A percentile compares a stretch with the other conserved stretches of the same genome.
These are phyloP conservation scores for Rhytidhysteron rufulum DNA, from an alignment of 2,329 filamentous ascomycete species.

Conservation along the genomic window DNA sequence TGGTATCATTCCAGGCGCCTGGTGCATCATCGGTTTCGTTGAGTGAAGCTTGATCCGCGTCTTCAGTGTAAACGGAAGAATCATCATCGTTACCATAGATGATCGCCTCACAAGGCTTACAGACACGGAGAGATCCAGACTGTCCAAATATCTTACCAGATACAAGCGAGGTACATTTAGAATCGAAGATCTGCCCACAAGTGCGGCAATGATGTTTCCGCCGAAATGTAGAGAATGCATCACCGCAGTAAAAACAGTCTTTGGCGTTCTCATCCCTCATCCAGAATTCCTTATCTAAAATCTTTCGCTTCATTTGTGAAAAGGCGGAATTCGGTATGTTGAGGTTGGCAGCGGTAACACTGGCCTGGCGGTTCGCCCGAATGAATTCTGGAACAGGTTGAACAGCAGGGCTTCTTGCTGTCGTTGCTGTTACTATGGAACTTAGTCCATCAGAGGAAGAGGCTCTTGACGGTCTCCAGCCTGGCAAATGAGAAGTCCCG, in stretches of 20 bases:
- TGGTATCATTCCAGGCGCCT: constrained; percentile 16
- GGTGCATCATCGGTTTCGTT: constrained; percentile 30
- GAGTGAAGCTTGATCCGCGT: constrained; percentile 64
- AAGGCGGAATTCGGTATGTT: constrained; percentile 38
- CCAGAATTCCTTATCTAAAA: constrained; percentile 95
- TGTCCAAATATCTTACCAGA: constrained; percentile 85
- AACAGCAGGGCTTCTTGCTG: constrained; percentile 26
- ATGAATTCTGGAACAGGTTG: constrained; percentile 29
- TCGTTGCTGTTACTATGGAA: constrained; percentile 31
- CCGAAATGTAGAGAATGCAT: constrained; percentile 86
- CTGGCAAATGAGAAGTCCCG: constrained; percentile 46
- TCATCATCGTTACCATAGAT: constrained; percentile 88
- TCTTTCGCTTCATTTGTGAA: constrained; percentile 72
- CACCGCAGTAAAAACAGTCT: constrained; percentile 90
- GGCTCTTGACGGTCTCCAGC: constrained; percentile 42
- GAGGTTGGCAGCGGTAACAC: constrained; percentile 10
- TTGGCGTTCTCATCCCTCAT: constrained; percentile 99
- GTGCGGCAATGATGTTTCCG: constrained; percentile 93
- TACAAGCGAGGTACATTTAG: constrained; percentile 91
- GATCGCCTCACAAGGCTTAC: constrained; percentile 86
- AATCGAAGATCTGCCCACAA: constrained; percentile 98
- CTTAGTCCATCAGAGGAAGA: constrained; percentile 45
- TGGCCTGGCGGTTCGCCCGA: constrained; percentile 14
- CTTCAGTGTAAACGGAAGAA: constrained; percentile 85
- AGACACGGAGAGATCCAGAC: constrained; percentile 77